Evolutionary conservation across 306 rosid species (phyloP).

Genomic region (Castanea sativa): DNA sequence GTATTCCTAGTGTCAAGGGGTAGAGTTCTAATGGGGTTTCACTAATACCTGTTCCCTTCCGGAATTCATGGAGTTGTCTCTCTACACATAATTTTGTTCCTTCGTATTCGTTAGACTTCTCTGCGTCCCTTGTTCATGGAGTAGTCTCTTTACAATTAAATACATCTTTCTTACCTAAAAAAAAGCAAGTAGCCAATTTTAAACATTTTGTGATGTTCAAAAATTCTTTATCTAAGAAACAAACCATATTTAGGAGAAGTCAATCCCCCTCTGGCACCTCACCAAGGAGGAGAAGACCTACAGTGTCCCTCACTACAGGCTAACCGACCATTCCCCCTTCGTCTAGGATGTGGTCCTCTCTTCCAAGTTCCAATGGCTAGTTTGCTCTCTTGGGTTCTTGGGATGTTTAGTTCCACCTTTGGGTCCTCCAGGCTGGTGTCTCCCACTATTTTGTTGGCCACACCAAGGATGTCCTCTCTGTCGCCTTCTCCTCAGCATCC

Average conservation of each 20-base stretch:
- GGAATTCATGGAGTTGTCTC: too few species aligned
- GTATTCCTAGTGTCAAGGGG: too few species aligned
- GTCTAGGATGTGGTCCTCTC: slow-evolving; percentile 93
- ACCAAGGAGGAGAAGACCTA: slow-evolving; percentile 87
- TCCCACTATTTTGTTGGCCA: slow-evolving; percentile 88
- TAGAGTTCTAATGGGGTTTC: too few species aligned
- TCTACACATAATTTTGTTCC: too few species aligned
- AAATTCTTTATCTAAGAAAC: too few species aligned
- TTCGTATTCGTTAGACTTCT: too few species aligned
- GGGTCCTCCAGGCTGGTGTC: slow-evolving; percentile 78
- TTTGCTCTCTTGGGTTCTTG: slow-evolving; percentile 96
- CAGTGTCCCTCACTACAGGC: slow-evolving; percentile 89
- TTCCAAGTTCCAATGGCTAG: slow-evolving; percentile 66
- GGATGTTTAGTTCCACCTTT: slow-evolving; percentile 97
- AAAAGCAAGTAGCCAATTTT: too few species aligned
- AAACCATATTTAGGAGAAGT: slow-evolving; percentile 46
- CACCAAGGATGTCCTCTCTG: slow-evolving; percentile 89
- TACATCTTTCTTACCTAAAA: too few species aligned
- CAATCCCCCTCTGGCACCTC: slow-evolving; percentile 81
- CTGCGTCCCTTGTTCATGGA: too few species aligned
- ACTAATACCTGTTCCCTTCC: too few species aligned
- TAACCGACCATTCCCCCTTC: slow-evolving; percentile 85
- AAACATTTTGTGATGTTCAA: too few species aligned
- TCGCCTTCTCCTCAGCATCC: slow-evolving; percentile 87
- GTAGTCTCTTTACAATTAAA: too few species aligned